Evolutionary conservation across 352 stramenopile genomes (phyloP).

Genomic region (Phytopythium chamaehyphon): DNA sequence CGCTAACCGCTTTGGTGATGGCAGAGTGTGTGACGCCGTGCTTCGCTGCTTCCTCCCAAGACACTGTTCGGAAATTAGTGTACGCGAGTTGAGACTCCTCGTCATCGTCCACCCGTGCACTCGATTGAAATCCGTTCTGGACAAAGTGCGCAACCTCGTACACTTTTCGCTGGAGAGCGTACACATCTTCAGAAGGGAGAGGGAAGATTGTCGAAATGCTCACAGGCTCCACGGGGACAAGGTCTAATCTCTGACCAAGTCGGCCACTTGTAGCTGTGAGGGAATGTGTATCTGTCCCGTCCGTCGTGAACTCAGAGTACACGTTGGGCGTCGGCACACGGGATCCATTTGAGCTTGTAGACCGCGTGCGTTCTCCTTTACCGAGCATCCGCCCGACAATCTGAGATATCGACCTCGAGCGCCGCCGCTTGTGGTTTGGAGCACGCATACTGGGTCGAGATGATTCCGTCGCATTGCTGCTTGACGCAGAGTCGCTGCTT

Average conservation of each 20-base stretch:
- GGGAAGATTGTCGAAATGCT: constrained; percentile 75
- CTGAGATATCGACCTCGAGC: constrained; percentile 19
- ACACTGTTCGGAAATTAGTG: constrained; percentile 60
- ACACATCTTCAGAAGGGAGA: constrained; percentile 67
- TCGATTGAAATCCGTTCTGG: constrained; percentile 66
- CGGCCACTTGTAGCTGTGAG: constrained; percentile 24
- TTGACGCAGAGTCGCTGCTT: constrained; percentile 36
- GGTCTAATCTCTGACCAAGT: constrained; percentile 29
- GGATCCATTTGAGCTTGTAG: constrained; percentile 21
- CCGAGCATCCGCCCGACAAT: constrained; percentile 27
- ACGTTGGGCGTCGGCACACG: constrained; percentile 25
- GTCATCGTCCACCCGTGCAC: constrained; percentile 46
- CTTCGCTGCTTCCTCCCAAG: constrained; percentile 50
- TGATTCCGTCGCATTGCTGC: constrained; percentile 24
- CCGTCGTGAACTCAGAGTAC: constrained; percentile 31
- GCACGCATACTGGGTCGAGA: constrained; percentile 21
- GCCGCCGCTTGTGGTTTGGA: constrained; percentile 14
- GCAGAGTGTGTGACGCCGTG: constrained; percentile 63
- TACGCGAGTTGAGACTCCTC: constrained; percentile 68
- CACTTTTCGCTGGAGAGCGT: constrained; percentile 68
- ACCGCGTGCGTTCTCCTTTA: constrained; percentile 23
- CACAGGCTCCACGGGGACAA: constrained; percentile 52
- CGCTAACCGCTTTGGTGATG: constrained; percentile 68
- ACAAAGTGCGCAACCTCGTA: constrained; percentile 71
- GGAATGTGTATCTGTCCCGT: constrained; percentile 13